These are phyloP conservation scores for Saccharomycopsis sp. DNA, from an alignment of 805 yeast genomes.

Conservation along the genomic window DNA sequence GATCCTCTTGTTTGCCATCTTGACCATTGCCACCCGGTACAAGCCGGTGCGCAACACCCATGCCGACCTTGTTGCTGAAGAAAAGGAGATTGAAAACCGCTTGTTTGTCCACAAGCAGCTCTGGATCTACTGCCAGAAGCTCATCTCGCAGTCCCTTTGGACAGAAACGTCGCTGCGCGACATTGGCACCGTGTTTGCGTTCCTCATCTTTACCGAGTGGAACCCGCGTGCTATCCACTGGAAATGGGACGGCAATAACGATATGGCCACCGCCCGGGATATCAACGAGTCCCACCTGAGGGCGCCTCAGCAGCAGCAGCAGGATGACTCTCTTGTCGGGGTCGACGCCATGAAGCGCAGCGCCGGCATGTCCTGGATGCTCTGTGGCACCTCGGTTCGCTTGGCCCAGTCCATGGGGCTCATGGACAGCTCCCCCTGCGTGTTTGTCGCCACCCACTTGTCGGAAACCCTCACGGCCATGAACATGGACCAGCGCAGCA, in stretches of 20 bases:
- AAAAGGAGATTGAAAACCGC: slow-evolving; percentile 29
- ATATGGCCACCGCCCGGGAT: slow-evolving; percentile 24
- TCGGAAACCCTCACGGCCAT: slow-evolving; percentile 78
- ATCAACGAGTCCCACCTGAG: slow-evolving; percentile 13
- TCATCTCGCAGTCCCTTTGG: slow-evolving; percentile 85
- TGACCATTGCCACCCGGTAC: slow-evolving; percentile 75
- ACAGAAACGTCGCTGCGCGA: slow-evolving; percentile 86
- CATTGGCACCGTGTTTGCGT: slow-evolving; percentile 79
- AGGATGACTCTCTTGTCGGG: slow-evolving; percentile 53
- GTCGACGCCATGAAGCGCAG: slow-evolving; percentile 78
- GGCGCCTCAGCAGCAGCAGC: slow-evolving; percentile 17
- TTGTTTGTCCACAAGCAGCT: slow-evolving; percentile 65
- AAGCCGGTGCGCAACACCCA: too few relatives aligned
- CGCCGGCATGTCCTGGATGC: slow-evolving; percentile 90
- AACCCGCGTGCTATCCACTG: slow-evolving; percentile 90
- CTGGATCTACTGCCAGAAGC: slow-evolving; percentile 76
- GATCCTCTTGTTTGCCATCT: slow-evolving; percentile 65
- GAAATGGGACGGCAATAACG: slow-evolving; percentile 47
- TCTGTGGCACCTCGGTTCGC: slow-evolving; percentile 78
- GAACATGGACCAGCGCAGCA: slow-evolving; percentile 70
- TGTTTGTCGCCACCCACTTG: slow-evolving; percentile 75
- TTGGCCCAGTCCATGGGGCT: slow-evolving; percentile 81
- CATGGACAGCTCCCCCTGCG: slow-evolving; percentile 61
- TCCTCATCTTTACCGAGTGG: slow-evolving; percentile 86
- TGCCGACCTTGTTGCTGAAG: slow-evolving; percentile 35